A percentile compares a stretch with the other conserved stretches of the same genome.
Evolutionary conservation across 2,329 filamentous ascomycete genomes (phyloP).

Genomic region (Aspergillus chevalieri): DNA sequence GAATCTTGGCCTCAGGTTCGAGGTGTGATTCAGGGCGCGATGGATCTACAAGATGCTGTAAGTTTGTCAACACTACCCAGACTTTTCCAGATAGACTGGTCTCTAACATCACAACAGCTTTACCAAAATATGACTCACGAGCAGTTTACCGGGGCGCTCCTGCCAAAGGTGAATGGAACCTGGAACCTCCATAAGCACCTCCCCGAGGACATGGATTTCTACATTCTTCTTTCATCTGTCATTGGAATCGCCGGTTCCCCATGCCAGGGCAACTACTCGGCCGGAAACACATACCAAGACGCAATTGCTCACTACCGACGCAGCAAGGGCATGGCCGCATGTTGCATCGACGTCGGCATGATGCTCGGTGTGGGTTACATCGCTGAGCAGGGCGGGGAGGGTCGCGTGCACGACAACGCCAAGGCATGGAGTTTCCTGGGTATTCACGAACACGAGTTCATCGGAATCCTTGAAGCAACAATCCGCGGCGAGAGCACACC

Average conservation of each 20-base stretch:
- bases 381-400: constrained; percentile 11
- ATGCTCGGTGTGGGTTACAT: constrained; percentile 31
- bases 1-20: constrained; percentile 16
- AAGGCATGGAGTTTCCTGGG: background rate
- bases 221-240: constrained; percentile 37
- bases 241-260: constrained; percentile 42
- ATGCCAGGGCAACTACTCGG: constrained; percentile 42
- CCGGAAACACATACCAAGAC: constrained; percentile 36
- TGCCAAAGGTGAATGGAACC: constrained; percentile 37
- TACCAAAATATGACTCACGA: constrained; percentile 38
- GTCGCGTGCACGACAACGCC: background rate
- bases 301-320: constrained; percentile 26
- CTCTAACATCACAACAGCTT: constrained; percentile 3
- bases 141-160: constrained; percentile 32
- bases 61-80: background rate
- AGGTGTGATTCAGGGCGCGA: constrained; percentile 28
- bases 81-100: background rate
- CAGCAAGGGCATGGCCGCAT: constrained; percentile 11
- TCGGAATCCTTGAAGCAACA: background rate
- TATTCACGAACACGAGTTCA: background rate
- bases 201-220: constrained; percentile 34
- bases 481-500: background rate
- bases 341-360: constrained; percentile 22
- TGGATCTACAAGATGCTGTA: constrained; percentile 16
- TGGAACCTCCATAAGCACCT: constrained; percentile 30